Evolutionary conservation across 2,329 filamentous ascomycete genomes (phyloP).

Genomic region (Cyphellophora europaea): DNA sequence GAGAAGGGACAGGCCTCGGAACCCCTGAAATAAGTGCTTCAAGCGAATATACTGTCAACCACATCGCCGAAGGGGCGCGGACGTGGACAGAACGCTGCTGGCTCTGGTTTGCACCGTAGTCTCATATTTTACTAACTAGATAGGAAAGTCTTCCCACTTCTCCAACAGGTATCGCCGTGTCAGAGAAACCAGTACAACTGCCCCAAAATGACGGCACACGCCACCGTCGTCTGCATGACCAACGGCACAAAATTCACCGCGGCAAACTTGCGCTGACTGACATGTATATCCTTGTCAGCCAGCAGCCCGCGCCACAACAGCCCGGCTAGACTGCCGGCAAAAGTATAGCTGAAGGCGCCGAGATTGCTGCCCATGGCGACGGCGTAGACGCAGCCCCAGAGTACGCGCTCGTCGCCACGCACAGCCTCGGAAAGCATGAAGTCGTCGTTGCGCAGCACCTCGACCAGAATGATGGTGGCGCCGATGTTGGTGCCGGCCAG

Average conservation of each 20-base stretch:
- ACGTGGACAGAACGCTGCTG: no score
- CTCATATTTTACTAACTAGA: no score
- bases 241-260: slow-evolving; percentile 16
- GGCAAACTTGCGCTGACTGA: slow-evolving; percentile 17
- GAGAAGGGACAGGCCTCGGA: no score
- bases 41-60: no score
- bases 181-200: slow-evolving; percentile 18
- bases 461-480: slow-evolving; percentile 21
- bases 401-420: slow-evolving; percentile 8
- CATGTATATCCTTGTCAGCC: slow-evolving; percentile 14
- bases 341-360: slow-evolving; percentile 19
- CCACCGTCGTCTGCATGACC: slow-evolving; percentile 16
- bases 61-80: no score
- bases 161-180: no score
- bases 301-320: slow-evolving; percentile 16
- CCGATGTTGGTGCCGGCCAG: slow-evolving; percentile 20
- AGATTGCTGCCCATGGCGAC: slow-evolving; percentile 20
- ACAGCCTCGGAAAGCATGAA: slow-evolving; percentile 11
- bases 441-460: slow-evolving; percentile 16
- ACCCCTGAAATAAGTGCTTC: no score
- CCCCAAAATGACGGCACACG: slow-evolving; percentile 15
- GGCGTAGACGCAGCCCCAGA: slow-evolving; percentile 14
- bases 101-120: no score
- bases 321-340: slow-evolving; percentile 18
- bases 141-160: no score